Evolutionary conservation across 805 yeast species (phyloP).

Genomic region (Metschnikowia santaceciliae): DNA sequence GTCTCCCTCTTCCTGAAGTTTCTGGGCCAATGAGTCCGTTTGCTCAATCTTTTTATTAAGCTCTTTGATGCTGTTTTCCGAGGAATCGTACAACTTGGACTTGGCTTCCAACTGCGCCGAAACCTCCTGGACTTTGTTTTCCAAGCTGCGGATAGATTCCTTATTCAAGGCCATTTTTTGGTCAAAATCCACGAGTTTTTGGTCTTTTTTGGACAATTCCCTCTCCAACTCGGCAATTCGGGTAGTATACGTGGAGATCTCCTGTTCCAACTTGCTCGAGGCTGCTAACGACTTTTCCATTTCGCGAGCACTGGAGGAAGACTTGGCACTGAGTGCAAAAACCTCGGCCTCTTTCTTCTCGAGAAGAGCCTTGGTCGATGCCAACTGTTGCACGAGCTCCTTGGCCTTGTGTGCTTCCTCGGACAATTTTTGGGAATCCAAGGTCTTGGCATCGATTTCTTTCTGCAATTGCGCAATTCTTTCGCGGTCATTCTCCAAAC

Average conservation of each 20-base stretch:
- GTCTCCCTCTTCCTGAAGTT: conserved; percentile 4
- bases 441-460: conserved; percentile 16
- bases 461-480: conserved; percentile 1
- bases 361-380: background rate
- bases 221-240: background rate
- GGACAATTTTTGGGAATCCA: conserved; percentile 16
- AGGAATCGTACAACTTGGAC: background rate
- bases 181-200: background rate
- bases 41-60: background rate
- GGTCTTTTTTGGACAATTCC: background rate
- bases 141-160: background rate
- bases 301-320: background rate
- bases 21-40: background rate
- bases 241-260: background rate
- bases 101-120: background rate
- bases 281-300: background rate
- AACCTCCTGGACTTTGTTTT: background rate
- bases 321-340: background rate
- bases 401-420: background rate
- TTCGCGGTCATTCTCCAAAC: background rate
- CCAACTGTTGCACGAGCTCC: background rate
- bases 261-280: background rate
- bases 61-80: background rate
- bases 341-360: conserved; percentile 1
- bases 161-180: background rate